Evolutionary conservation across 108 stramenopile species (phyloP).

Genomic region (Conticribra guillardii): DNA sequence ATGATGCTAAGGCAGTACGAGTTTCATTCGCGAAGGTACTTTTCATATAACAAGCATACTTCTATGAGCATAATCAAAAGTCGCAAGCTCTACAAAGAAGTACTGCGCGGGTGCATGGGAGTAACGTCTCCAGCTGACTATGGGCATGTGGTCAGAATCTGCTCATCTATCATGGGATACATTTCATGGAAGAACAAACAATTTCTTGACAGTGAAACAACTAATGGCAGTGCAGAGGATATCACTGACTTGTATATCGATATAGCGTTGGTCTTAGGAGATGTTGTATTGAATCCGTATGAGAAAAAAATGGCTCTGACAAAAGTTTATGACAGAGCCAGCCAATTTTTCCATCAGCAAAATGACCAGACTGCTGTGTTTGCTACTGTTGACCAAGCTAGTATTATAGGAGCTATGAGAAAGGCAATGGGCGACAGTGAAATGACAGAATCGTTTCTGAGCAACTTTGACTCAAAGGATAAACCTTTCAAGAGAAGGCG

Average conservation of each 20-base stretch:
- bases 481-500: neutral
- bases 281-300: conserved; percentile 16
- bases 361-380: conserved; percentile 7
- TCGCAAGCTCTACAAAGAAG: conserved; percentile 27
- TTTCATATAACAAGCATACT: neutral
- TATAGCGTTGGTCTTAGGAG: conserved; percentile 15
- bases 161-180: conserved; percentile 43
- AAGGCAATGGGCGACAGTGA: conserved; percentile 9
- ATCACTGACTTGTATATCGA: conserved; percentile 33
- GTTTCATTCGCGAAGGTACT: conserved; percentile 19
- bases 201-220: conserved; percentile 3
- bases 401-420: conserved; percentile 39
- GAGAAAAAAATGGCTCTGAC: conserved; percentile 38
- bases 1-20: conserved; percentile 37
- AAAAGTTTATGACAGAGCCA: conserved; percentile 32
- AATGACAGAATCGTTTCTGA: neutral
- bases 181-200: conserved; percentile 24
- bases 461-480: neutral
- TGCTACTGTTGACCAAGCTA: conserved; percentile 34
- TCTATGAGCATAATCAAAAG: conserved; percentile 15
- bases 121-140: conserved; percentile 27
- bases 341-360: conserved; percentile 28
- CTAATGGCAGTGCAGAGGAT: conserved; percentile 9
- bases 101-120: conserved; percentile 38
- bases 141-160: conserved; percentile 43